Evolutionary conservation across 495 filamentous ascomycete genomes (phyloP), one percentile per base, ranked within the genome.

Genomic region (Aspergillus incahuasiensis): DNA sequence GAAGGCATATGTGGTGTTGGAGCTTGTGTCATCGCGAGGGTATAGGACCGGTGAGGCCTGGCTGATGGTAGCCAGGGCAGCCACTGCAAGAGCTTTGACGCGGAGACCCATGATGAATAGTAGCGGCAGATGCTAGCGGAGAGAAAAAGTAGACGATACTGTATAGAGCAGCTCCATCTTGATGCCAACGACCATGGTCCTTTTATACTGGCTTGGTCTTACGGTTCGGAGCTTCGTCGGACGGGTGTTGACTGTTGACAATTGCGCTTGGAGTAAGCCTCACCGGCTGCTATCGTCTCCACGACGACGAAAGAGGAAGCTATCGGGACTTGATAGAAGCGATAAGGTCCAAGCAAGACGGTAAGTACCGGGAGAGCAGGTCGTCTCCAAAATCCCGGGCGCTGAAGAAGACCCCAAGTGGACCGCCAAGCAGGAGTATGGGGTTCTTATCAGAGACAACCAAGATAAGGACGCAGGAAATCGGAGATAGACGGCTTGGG

Each of bases 1-100:
- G 52, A 63, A 68, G 38, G 57, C 61, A n/a, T 57, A 63, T 16
- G 62, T 63, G 19, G 49, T 52, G 49, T 61, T 62, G 12, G 49
- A 19, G 28, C 28, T 48, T 21, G 48, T 19, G 51, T 44, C 48
- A 34, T 55, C 59, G 16, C 60, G 63, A 30, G 58, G 21, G 34
- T 61, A 48, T 39, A 72, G 52, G 22, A 69, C 55, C 32, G 68
- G 67, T 18, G 68, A 68, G 13, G 64, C 68, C 56, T 63, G 53
- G 41, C 58, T 57, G 18, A 57, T 32, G 20, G 62, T 59, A 34
- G 61, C 63, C 48, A 71, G 40, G 8, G 62, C 60, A 19, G 55
- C 63, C 38, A 68, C n/a, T 21, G 54, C 56, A 21, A 63, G 57
- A 48, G 53, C 25, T 34, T 58, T 57, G 44, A 63, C n/a, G 21